A percentile compares a stretch with the other conserved stretches of the same genome.
Conservation (phyloP, 805 yeast genomes). For the Kazachstania africana region DNA sequence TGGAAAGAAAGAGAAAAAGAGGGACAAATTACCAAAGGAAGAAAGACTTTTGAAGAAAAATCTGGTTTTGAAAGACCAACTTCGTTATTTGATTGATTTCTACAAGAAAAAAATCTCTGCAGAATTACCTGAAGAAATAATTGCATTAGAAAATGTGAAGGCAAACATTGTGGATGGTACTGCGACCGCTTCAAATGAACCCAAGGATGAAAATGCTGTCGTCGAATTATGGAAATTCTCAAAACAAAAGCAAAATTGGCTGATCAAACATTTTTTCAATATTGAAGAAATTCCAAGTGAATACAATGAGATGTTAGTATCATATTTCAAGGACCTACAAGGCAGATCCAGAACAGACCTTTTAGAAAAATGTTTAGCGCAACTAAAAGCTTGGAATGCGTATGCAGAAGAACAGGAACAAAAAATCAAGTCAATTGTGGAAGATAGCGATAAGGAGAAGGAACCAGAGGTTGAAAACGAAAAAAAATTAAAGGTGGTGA, state of each 20-base stretch:
- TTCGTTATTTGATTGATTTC: constrained; percentile 26
- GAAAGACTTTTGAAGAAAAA: constrained; percentile 14
- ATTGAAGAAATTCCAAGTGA: constrained; percentile 18
- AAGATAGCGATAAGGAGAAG: constrained; percentile 3
- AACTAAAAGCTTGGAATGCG: constrained; percentile 18
- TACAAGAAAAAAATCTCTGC: constrained; percentile 16
- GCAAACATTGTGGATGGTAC: constrained; percentile 3
- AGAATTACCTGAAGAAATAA: constrained; percentile 15
- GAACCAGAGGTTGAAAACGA: constrained; percentile 1
- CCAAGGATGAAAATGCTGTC: constrained; percentile 7
- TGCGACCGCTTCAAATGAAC: constrained; percentile 4
- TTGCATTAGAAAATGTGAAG: constrained; percentile 14
- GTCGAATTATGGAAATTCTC: constrained; percentile 27
- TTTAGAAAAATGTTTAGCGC: constrained; percentile 10
- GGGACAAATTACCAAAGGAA: constrained; percentile 21
- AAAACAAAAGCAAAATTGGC: constrained; percentile 28
- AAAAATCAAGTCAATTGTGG: constrained; percentile 15
- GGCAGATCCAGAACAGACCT: constrained; percentile 16
- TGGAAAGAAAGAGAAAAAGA: constrained; percentile 12
- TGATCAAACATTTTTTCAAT: constrained; percentile 22
- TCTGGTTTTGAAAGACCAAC: constrained; percentile 23
- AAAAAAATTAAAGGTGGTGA: constrained; percentile 4
- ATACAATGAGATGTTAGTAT: constrained; percentile 17
- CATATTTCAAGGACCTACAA: constrained; percentile 21
- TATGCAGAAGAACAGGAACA: constrained; percentile 14